These are phyloP conservation scores for Gastrolobium villosum DNA, from an alignment of 306 rosid species.

Conservation along the genomic window DNA sequence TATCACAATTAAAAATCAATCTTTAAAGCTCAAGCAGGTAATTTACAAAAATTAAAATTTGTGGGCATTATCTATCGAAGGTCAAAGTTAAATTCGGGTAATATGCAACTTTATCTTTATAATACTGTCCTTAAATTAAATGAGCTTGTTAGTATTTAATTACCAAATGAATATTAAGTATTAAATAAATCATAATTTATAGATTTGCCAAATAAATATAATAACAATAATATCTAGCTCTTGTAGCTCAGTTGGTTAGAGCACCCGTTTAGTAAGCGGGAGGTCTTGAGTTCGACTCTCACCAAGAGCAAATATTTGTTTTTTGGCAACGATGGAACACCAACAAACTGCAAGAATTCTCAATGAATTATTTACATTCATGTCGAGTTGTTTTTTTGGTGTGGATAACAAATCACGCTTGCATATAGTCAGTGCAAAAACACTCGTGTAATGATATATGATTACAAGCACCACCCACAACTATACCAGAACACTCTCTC, in stretches of 20 bases:
- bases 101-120: neutral
- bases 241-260: constrained; percentile 63
- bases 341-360: neutral
- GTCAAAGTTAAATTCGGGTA: neutral
- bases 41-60: neutral
- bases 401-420: neutral
- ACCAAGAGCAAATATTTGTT: constrained; percentile 32
- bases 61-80: neutral
- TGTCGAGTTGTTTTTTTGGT: neutral
- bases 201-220: neutral
- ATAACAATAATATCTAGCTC: neutral
- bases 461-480: constrained; percentile 5
- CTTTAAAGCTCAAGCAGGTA: neutral
- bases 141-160: neutral
- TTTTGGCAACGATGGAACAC: too few species aligned
- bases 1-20: neutral
- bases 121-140: neutral
- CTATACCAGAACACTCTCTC: neutral
- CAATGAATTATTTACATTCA: neutral
- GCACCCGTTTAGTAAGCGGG: constrained; percentile 65
- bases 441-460: neutral
- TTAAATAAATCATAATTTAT: neutral
- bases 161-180: neutral
- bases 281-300: constrained; percentile 59
- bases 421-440: neutral